These are phyloP conservation scores for Lanmaoa rubissima DNA, from an alignment of 768 basidiomycete genomes.

Conservation along the genomic window DNA sequence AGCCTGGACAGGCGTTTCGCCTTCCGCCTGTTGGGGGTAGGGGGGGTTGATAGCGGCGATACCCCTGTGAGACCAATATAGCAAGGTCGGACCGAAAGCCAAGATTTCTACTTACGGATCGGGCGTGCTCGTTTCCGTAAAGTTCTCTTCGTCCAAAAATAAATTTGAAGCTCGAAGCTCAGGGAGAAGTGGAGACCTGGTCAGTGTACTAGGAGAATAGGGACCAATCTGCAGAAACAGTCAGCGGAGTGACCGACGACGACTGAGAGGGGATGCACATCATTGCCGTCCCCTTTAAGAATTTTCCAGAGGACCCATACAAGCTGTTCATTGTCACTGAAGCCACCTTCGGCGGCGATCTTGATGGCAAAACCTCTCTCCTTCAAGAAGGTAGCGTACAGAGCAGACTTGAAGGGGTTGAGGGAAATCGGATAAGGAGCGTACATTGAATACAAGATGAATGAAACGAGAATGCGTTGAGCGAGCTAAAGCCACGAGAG, in stretches of 20 bases:
- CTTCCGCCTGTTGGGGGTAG: constrained; percentile 7
- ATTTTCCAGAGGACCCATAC: constrained; percentile 90
- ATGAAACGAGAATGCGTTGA: constrained; percentile 74
- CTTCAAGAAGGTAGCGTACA: constrained; percentile 63
- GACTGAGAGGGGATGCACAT: constrained; percentile 42
- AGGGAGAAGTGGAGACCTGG: constrained; percentile 71
- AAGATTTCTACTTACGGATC: constrained; percentile 41
- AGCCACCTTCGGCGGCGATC: constrained; percentile 46
- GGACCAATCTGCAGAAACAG: constrained; percentile 63
- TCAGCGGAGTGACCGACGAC: constrained; percentile 3
- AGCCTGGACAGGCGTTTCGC: background rate
- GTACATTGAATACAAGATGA: constrained; percentile 78
- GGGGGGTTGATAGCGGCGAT: constrained; percentile 7
- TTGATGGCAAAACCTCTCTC: constrained; percentile 63
- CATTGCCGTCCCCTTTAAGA: constrained; percentile 76
- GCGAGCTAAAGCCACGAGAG: constrained; percentile 46
- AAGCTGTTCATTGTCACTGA: constrained; percentile 67
- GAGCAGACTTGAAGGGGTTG: constrained; percentile 78
- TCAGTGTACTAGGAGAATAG: constrained; percentile 73
- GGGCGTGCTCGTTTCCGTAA: constrained; percentile 42
- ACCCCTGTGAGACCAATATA: constrained; percentile 22
- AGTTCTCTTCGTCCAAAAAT: constrained; percentile 62
- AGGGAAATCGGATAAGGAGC: constrained; percentile 75
- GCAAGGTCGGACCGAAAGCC: constrained; percentile 1
- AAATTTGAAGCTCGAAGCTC: constrained; percentile 73